Conservation (phyloP, 1,284 basidiomycete genomes). For the Trichosporon faecale region DNA sequence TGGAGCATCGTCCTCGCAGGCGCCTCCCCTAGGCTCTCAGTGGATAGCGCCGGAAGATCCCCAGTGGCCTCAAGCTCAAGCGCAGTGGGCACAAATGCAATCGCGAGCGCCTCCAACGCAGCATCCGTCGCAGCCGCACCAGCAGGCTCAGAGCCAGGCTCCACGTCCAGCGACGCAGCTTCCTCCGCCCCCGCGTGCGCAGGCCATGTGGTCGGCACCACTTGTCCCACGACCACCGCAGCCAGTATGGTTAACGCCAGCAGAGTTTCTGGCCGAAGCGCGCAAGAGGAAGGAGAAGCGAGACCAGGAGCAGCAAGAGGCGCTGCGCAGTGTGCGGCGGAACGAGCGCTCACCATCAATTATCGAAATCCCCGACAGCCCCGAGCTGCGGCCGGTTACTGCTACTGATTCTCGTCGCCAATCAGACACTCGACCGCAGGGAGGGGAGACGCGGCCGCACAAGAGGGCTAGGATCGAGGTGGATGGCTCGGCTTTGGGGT, state of each 20-base stretch:
- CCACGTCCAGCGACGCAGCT: background rate
- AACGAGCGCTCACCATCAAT: background rate
- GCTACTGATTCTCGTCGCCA: no score
- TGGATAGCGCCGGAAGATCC: no score
- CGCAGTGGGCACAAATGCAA: no score
- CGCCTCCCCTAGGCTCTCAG: no score
- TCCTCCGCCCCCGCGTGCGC: no score
- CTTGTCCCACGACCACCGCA: background rate
- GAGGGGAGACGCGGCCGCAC: background rate
- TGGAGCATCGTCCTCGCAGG: no score
- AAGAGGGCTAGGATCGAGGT: background rate
- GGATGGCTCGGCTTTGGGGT: background rate
- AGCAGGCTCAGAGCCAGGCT: background rate
- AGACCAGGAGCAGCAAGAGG: background rate
- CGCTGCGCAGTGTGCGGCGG: no score
- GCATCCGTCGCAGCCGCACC: no score
- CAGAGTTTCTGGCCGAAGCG: background rate
- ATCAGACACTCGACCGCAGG: no score
- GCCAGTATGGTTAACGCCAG: background rate
- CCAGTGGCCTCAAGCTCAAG: no score
- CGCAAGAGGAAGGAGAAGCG: background rate
- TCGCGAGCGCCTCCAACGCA: no score
- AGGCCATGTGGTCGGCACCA: background rate
- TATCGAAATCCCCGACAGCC: background rate
- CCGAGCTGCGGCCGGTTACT: background rate